Conservation (phyloP, 2,329 filamentous ascomycete genomes). For the Pseudogymnoascus sp. region DNA sequence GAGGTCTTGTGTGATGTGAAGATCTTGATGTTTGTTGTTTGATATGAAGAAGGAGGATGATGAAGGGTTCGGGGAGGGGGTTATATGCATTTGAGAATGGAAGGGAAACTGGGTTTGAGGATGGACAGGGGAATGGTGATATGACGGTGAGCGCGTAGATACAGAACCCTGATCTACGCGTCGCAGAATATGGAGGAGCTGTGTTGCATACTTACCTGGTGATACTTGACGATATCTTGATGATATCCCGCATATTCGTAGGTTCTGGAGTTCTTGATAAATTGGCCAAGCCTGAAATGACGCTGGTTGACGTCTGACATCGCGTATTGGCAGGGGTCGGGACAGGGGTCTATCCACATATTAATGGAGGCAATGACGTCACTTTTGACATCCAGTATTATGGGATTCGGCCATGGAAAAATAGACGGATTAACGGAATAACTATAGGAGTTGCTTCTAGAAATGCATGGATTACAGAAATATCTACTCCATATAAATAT, state of each 20-base stretch:
- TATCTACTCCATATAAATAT: neutral
- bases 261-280: neutral
- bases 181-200: neutral
- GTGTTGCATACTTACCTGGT: neutral
- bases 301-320: constrained; percentile 1
- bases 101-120: neutral
- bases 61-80: neutral
- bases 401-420: neutral
- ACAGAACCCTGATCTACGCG: neutral
- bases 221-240: neutral
- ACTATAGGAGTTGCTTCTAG: neutral
- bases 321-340: neutral
- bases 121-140: neutral
- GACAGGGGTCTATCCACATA: neutral
- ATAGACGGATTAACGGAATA: neutral
- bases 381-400: neutral
- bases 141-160: neutral
- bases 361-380: neutral
- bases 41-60: constrained; percentile 2
- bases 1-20: neutral
- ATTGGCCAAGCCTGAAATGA: constrained; percentile 3
- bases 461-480: neutral
- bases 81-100: neutral
- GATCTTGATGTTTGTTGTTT: neutral
- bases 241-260: neutral